Conservation (phyloP, 805 yeast species). For the Dipodascus albidus region DNA sequence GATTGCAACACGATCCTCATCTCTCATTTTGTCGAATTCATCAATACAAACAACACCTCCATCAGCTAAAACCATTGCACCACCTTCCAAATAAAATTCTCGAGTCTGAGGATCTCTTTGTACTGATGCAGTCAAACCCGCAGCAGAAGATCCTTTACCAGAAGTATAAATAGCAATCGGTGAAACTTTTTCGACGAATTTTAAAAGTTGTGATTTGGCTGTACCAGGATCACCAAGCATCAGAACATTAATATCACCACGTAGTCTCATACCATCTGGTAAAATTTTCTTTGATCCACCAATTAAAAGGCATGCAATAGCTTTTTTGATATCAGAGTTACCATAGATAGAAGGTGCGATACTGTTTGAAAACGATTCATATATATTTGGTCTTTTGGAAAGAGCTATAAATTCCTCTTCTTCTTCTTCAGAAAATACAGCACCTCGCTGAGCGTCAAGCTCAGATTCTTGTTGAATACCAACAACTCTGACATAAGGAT, state of each 20-base stretch:
- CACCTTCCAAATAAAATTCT: constrained; percentile 95
- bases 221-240: constrained; percentile 98
- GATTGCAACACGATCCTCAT: constrained; percentile 96
- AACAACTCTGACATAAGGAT: constrained; percentile 77
- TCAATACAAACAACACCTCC: constrained; percentile 99
- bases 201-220: constrained; percentile 90
- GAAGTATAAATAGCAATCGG: constrained; percentile 95
- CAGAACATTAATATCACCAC: constrained; percentile 95
- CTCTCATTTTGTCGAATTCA: constrained; percentile 98
- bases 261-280: constrained; percentile 91
- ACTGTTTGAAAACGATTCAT: constrained; percentile 72
- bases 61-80: constrained; percentile 99
- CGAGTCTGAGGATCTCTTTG: constrained; percentile 82
- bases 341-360: constrained; percentile 98
- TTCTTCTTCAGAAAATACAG: constrained; percentile 78
- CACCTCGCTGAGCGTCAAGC: constrained; percentile 46
- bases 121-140: constrained; percentile 97
- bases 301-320: constrained; percentile 82
- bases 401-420: constrained; percentile 80
- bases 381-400: constrained; percentile 74
- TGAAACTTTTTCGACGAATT: constrained; percentile 88
- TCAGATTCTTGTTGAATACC: constrained; percentile 83
- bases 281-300: constrained; percentile 88
- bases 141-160: constrained; percentile 99
- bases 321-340: constrained; percentile 81